These are phyloP conservation scores for Phaeosphaeriaceae sp. DNA, from an alignment of 2,329 filamentous ascomycete species.

Conservation along the genomic window DNA sequence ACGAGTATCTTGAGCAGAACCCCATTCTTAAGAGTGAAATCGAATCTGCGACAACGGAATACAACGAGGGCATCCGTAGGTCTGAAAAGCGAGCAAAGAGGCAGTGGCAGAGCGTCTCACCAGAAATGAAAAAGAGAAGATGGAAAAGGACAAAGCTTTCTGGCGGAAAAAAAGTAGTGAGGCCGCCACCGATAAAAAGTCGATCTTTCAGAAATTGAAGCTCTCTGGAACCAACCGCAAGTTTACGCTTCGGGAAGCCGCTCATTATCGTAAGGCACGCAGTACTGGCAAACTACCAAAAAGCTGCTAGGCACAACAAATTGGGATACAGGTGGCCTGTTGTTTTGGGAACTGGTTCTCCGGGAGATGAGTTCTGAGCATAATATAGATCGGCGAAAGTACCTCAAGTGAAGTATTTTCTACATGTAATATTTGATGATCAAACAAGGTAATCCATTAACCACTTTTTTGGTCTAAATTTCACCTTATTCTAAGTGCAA, in stretches of 20 bases:
- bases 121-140: not conserved
- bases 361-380: no score
- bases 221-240: not conserved
- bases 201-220: not conserved
- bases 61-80: not conserved
- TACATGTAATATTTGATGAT: no score
- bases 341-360: no score
- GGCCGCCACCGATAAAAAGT: not conserved
- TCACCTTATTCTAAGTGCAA: no score
- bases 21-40: not conserved
- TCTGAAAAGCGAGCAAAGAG: not conserved
- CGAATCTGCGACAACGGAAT: not conserved
- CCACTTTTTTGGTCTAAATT: no score
- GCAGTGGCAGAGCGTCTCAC: not conserved
- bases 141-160: not conserved
- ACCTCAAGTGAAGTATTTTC: no score
- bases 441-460: no score
- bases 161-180: not conserved
- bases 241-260: conserved; percentile 1
- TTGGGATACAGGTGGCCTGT: no score
- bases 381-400: no score
- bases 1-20: not conserved
- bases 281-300: not conserved
- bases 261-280: not conserved
- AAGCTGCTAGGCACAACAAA: not conserved